Evolutionary conservation across 2,329 filamentous ascomycete genomes (phyloP).

Genomic region (Chrysoporthe puriensis): DNA sequence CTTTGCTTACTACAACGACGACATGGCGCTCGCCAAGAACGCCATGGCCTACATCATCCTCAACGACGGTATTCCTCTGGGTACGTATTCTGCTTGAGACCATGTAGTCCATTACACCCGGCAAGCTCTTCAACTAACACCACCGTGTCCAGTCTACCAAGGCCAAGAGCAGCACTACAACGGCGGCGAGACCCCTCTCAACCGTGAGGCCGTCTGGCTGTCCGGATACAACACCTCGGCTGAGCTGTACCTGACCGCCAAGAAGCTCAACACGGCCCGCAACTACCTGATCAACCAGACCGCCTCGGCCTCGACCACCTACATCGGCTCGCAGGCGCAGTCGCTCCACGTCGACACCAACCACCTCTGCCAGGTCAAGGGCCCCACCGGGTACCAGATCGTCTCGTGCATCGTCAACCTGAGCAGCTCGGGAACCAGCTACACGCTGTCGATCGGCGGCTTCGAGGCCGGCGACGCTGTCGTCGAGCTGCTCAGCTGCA

Average conservation of each 20-base stretch:
- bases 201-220: conserved; percentile 55
- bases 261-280: conserved; percentile 54
- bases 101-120: neutral
- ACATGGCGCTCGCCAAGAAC: conserved; percentile 62
- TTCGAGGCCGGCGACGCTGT: conserved; percentile 35
- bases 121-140: conserved; percentile 5
- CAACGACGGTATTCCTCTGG: conserved; percentile 55
- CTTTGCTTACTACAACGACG: conserved; percentile 54
- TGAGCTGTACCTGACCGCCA: conserved; percentile 50
- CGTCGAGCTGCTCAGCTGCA: conserved; percentile 34
- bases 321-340: conserved; percentile 44
- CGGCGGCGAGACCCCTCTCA: conserved; percentile 46
- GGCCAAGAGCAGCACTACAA: conserved; percentile 61
- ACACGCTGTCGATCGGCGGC: conserved; percentile 34
- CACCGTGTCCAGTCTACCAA: conserved; percentile 55
- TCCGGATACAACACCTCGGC: conserved; percentile 48
- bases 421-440: conserved; percentile 38
- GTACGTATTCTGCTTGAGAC: conserved; percentile 26
- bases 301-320: conserved; percentile 38
- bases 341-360: conserved; percentile 43
- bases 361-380: conserved; percentile 49
- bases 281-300: conserved; percentile 50
- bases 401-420: conserved; percentile 46
- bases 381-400: conserved; percentile 40
- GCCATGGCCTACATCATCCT: conserved; percentile 65